Evolutionary conservation across 2,329 filamentous ascomycete species (phyloP).

Genomic region (Samsoniella hepiali): DNA sequence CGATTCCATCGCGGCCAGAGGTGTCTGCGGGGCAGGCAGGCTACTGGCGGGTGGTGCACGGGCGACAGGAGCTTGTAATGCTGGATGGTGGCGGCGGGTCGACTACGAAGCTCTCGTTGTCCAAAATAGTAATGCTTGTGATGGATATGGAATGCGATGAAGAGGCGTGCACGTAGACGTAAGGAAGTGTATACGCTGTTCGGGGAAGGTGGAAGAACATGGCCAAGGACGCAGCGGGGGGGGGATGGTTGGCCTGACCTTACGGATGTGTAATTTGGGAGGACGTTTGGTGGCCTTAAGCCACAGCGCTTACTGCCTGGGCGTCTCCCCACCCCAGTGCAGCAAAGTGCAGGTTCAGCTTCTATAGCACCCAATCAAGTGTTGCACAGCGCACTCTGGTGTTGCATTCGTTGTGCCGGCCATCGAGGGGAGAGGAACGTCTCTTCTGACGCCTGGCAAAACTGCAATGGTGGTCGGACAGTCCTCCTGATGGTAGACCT

Average conservation of each 20-base stretch:
- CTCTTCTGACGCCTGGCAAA: neutral
- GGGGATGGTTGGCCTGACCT: neutral
- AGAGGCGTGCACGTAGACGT: neutral
- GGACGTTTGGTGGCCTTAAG: neutral
- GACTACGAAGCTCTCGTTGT: neutral
- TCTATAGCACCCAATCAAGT: neutral
- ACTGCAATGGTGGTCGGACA: neutral
- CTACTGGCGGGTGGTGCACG: too few relatives aligned
- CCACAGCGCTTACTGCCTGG: neutral
- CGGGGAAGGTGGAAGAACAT: neutral
- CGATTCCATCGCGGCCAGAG: neutral
- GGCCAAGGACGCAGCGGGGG: too few relatives aligned
- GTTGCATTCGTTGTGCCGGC: neutral
- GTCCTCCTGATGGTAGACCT: too few relatives aligned
- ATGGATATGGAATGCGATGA: neutral
- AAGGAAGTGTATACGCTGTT: neutral
- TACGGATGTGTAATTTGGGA: neutral
- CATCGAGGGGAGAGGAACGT: too few relatives aligned
- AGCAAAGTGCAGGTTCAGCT: neutral
- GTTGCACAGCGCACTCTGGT: neutral
- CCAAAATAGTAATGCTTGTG: neutral
- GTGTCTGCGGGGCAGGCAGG: neutral
- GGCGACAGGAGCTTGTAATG: too few relatives aligned
- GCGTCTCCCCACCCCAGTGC: neutral
- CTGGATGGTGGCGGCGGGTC: too few relatives aligned